Conservation (phyloP, 2,329 filamentous ascomycete species). For the Exophiala mesophila region DNA sequence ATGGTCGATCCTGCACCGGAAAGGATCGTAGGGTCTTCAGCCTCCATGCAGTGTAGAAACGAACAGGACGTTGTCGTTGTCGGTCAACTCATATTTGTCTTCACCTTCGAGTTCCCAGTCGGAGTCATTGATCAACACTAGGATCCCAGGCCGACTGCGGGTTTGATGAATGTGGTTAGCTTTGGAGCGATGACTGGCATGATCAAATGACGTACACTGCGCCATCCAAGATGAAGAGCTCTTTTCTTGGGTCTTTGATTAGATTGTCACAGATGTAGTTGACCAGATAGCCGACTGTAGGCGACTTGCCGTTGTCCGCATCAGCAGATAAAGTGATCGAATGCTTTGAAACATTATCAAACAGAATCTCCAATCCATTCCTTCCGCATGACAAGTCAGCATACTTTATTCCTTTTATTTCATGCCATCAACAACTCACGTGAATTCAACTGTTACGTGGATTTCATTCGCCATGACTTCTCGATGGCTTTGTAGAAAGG, state of each 20-base stretch:
- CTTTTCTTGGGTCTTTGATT: conserved; percentile 80
- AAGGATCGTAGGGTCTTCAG: too few relatives aligned
- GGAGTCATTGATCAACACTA: conserved; percentile 94
- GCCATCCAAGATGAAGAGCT: conserved; percentile 82
- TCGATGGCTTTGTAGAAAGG: too few relatives aligned
- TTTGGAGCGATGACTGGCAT: neutral
- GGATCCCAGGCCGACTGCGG: conserved; percentile 85
- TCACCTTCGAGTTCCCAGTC: conserved; percentile 98
- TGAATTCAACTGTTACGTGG: conserved; percentile 68
- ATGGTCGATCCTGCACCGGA: too few relatives aligned
- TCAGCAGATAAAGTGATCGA: conserved; percentile 58
- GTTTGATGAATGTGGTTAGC: conserved; percentile 1
- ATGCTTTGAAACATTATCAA: conserved; percentile 74
- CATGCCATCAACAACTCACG: too few relatives aligned
- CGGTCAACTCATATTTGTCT: conserved; percentile 77
- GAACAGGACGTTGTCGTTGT: conserved; percentile 84
- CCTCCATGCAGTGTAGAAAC: conserved; percentile 95
- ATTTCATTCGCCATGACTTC: conserved; percentile 39
- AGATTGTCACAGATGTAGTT: conserved; percentile 70
- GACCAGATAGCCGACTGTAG: conserved; percentile 72
- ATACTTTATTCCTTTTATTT: too few relatives aligned
- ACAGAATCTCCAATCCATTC: conserved; percentile 81
- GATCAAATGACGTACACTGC: conserved; percentile 65
- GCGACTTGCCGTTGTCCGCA: conserved; percentile 50
- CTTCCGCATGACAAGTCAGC: too few relatives aligned